Base-by-base conservation (phyloP, 2,329 filamentous ascomycete species). In the Colletotrichum destructivum region DNA sequence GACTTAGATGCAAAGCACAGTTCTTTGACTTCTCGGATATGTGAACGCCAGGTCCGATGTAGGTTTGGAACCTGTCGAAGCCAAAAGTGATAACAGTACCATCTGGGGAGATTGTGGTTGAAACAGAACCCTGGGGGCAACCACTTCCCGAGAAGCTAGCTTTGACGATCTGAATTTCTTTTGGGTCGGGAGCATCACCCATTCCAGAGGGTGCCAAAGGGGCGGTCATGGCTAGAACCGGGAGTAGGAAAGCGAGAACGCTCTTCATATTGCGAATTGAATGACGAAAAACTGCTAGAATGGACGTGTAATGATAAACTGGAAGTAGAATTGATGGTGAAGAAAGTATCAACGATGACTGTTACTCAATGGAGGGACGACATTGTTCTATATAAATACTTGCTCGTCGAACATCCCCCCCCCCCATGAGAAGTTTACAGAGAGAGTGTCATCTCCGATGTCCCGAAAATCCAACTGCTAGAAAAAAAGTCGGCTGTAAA, bases 51-150 rank as follows among this genome's bases (percentile, higher is more conserved):
- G 83, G 83, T 2, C 84, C 84, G 69, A 84, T 85, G 77, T 84
- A 85, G 63, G 83, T 84, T 78, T 85, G 84, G 80, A 85, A 86
- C 60, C 75, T 73, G 73, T 85, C 84, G 74, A 85, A 85, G 69
- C 84, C 84, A 68, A 86, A 85, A 61, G 84, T 86, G 76, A 86
- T 81, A 75, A 85, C 84, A 42, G 82, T 84, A 73, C 81, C 79
- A 77, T 86, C 83, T 13, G 82, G 78, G 12, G 83, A 83, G 74
- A 85, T 80, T 72, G 78, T 80, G 46, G 82, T 84, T 23, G 84
- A 82, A 12, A 85, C 83, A 60, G 80, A 80, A 38, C 81, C 81
- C 76, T 84, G 82, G 12, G 83, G 83, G 74, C 84, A 86, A 35
- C 84, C 84, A 73, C 81, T 85, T 66, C 84, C 84, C 42, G 83